Conservation (phyloP, 2,329 filamentous ascomycete genomes). For the Thelonectria rubi region DNA sequence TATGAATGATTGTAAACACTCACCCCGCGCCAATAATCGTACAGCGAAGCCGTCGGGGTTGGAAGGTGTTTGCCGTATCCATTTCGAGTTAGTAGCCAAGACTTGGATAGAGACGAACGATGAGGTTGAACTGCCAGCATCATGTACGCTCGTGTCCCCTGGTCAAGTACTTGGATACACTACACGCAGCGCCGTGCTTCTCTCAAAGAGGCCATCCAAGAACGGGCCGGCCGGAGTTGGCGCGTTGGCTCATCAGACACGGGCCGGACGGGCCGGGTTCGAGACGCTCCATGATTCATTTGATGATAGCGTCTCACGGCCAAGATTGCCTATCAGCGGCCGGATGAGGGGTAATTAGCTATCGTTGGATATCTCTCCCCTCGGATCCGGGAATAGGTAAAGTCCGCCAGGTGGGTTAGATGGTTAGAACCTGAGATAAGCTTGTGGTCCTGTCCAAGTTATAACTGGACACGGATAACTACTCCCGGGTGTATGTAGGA, state of each 20-base stretch:
- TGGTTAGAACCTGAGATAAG: too few relatives aligned
- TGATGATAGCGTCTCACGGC: background rate
- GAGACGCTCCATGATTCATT: background rate
- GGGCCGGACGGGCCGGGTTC: conserved; percentile 11
- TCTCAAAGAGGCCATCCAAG: background rate
- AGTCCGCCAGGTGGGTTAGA: too few relatives aligned
- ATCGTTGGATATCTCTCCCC: too few relatives aligned
- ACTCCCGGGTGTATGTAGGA: too few relatives aligned
- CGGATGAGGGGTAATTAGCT: background rate
- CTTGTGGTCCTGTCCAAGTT: too few relatives aligned
- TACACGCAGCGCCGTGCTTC: too few relatives aligned
- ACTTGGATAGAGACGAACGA: background rate
- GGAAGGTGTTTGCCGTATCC: background rate
- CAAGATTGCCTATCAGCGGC: background rate
- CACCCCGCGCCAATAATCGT: conserved; percentile 35
- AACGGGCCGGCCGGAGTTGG: conserved; percentile 4
- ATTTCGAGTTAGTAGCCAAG: conserved; percentile 1
- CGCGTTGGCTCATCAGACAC: background rate
- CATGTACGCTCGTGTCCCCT: background rate
- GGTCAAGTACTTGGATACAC: conserved; percentile 11
- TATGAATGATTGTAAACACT: background rate
- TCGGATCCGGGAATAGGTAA: too few relatives aligned
- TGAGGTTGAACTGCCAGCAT: background rate
- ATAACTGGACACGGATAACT: too few relatives aligned
- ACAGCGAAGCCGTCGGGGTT: conserved; percentile 22